A percentile compares a stretch with the other conserved stretches of the same genome.
These are phyloP conservation scores for Tetracladium maxilliforme DNA, from an alignment of 2,329 filamentous ascomycete genomes.

Conservation along the genomic window DNA sequence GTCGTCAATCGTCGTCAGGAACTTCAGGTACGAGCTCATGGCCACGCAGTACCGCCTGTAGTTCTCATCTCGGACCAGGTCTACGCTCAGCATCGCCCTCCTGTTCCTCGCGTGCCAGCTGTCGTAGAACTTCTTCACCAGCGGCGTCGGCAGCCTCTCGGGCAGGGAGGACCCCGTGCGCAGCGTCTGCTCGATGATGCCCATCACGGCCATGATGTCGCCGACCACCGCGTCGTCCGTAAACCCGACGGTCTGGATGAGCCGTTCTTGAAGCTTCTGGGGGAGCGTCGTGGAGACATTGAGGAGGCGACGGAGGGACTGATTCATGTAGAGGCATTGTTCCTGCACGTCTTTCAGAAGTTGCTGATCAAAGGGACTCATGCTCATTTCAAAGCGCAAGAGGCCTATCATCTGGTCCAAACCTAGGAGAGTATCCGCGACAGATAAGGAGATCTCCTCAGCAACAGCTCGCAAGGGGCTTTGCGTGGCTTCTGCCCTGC, in stretches of 20 bases:
- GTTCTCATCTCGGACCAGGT: slow-evolving; percentile 21
- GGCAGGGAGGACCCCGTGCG: slow-evolving; percentile 30
- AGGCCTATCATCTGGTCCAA: slow-evolving; percentile 18
- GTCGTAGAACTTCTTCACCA: slow-evolving; percentile 20
- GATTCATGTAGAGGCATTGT: slow-evolving; percentile 16
- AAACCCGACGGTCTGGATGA: slow-evolving; percentile 21
- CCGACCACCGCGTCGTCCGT: slow-evolving; percentile 27
- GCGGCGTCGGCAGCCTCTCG: slow-evolving; percentile 28
- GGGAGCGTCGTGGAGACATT: slow-evolving; percentile 18
- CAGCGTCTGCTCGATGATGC: slow-evolving; percentile 28
- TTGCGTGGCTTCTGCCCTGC: slow-evolving; percentile 8
- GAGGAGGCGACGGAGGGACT: slow-evolving; percentile 19
- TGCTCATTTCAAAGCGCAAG: slow-evolving; percentile 20
- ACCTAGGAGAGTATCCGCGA: slow-evolving; percentile 14
- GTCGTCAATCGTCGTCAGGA: slow-evolving; percentile 26
- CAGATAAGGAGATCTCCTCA: slow-evolving; percentile 12
- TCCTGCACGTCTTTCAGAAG: slow-evolving; percentile 15
- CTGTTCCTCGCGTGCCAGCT: slow-evolving; percentile 9
- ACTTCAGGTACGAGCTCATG: slow-evolving; percentile 25
- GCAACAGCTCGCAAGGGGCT: slow-evolving; percentile 13
- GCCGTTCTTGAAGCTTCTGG: slow-evolving; percentile 20
- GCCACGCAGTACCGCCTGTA: slow-evolving; percentile 31
- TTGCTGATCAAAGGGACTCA: slow-evolving; percentile 18
- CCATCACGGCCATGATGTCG: slow-evolving; percentile 33
- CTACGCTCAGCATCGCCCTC: slow-evolving; percentile 14